Conservation (phyloP, 129 eudicot species). For the Tanacetum coccineum region DNA sequence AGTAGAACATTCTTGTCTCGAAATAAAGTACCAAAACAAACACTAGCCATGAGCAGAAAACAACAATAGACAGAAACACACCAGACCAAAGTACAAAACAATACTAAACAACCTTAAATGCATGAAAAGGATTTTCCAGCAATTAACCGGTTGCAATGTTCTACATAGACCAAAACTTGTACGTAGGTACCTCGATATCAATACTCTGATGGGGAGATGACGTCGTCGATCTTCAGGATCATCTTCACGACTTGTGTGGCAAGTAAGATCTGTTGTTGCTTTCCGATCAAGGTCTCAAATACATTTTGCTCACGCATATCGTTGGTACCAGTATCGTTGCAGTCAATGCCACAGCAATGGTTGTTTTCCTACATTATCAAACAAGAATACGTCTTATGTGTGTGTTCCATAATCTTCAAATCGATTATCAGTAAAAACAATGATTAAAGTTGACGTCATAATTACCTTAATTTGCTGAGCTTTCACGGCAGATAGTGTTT, state of each 20-base stretch:
- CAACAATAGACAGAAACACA: background rate
- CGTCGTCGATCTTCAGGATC: conserved; percentile 96
- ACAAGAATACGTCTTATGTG: no score
- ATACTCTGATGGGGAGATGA: conserved; percentile 78
- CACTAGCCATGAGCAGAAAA: conserved; percentile 19
- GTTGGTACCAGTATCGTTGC: conserved; percentile 86
- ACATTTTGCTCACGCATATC: conserved; percentile 98
- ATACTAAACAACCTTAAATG: conserved; percentile 12
- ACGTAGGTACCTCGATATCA: conserved; percentile 33
- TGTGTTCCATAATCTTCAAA: no score
- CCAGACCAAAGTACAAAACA: conserved; percentile 16
- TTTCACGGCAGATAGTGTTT: conserved; percentile 90
- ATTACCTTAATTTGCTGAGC: conserved; percentile 97
- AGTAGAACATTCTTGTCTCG: background rate
- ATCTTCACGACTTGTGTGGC: conserved; percentile 98
- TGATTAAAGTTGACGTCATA: no score
- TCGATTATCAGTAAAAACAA: no score
- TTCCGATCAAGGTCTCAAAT: conserved; percentile 89
- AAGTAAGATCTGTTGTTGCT: conserved; percentile 92
- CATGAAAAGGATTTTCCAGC: conserved; percentile 12
- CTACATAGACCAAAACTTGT: conserved; percentile 28
- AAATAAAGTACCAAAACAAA: background rate
- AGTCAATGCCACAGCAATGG: conserved; percentile 83
- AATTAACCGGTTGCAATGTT: conserved; percentile 20
- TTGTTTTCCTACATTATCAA: conserved; percentile 64